Conservation (phyloP, 2,329 filamentous ascomycete genomes). For the Thelonectria rubi region DNA sequence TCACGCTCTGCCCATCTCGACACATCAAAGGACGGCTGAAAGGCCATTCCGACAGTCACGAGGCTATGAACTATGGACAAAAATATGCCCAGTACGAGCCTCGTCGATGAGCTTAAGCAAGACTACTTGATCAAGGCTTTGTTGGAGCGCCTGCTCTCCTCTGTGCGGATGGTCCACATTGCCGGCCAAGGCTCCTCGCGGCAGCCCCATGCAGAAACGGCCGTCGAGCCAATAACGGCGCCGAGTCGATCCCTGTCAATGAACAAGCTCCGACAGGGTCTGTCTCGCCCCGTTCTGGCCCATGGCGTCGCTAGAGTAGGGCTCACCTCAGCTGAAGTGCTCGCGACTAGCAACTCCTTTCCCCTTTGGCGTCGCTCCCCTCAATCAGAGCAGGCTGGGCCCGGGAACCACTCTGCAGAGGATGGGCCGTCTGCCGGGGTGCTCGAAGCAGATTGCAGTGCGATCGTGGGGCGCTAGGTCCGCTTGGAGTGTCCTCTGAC, state of each 20-base stretch:
- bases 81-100: constrained; percentile 21
- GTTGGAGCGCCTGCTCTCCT: background rate
- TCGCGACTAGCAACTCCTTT: constrained; percentile 39
- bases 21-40: constrained; percentile 6
- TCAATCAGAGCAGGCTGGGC: constrained; percentile 36
- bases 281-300: constrained; percentile 25
- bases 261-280: constrained; percentile 44
- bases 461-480: constrained; percentile 41
- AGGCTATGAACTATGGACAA: background rate
- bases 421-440: constrained; percentile 25
- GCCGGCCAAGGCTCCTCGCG: constrained; percentile 20
- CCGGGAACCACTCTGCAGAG: constrained; percentile 33
- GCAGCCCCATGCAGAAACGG: constrained; percentile 23
- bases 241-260: constrained; percentile 34
- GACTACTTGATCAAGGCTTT: constrained; percentile 9
- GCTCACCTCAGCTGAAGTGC: constrained; percentile 53
- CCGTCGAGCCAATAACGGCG: constrained; percentile 39
- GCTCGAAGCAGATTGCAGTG: constrained; percentile 43
- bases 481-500: constrained; percentile 33
- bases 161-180: constrained; percentile 15
- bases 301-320: constrained; percentile 44
- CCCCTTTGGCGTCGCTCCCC: constrained; percentile 40
- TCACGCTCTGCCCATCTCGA: background rate
- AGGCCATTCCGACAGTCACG: constrained; percentile 7
- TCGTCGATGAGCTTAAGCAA: constrained; percentile 30